A percentile compares a stretch with the other conserved stretches of the same genome.
phyloP scores from a whole-genome alignment of 129 eudicot genomes.

The Flaveria linearis region DNA sequence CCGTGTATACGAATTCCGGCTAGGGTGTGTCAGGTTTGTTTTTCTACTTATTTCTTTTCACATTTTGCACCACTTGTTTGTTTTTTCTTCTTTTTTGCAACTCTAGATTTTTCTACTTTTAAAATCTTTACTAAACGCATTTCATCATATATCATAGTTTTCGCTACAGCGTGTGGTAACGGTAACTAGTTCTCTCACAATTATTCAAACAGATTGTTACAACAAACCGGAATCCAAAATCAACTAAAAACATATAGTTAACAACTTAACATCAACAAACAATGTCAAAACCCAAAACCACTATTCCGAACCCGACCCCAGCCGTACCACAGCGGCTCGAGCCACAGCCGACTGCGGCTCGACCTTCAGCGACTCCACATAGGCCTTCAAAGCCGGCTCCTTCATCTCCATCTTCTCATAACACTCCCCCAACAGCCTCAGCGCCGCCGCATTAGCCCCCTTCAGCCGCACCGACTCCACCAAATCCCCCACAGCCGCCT shows the following conservation, averaged over 20 bases:
- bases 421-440: slow-evolving; percentile 65
- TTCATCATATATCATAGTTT: no score
- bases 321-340: slow-evolving; percentile 48
- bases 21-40: slow-evolving; percentile 15
- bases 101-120: no score
- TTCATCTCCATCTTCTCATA: slow-evolving; percentile 56
- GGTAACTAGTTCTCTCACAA: background rate
- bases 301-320: slow-evolving; percentile 25
- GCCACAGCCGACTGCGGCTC: slow-evolving; percentile 46
- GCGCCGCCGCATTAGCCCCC: slow-evolving; percentile 47
- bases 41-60: no score
- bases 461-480: slow-evolving; percentile 61
- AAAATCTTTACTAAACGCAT: no score
- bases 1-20: slow-evolving; percentile 54
- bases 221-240: slow-evolving; percentile 1
- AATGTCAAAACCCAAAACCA: background rate
- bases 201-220: background rate
- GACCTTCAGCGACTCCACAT: slow-evolving; percentile 37
- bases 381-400: slow-evolving; percentile 59
- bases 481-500: slow-evolving; percentile 54
- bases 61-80: no score
- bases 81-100: no score
- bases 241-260: background rate
- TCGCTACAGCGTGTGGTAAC: no score
- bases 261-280: background rate